Evolutionary conservation across 768 basidiomycete species (phyloP), one percentile per base, ranked within the genome.

Genomic region (Macrolepiota dolichaula): DNA sequence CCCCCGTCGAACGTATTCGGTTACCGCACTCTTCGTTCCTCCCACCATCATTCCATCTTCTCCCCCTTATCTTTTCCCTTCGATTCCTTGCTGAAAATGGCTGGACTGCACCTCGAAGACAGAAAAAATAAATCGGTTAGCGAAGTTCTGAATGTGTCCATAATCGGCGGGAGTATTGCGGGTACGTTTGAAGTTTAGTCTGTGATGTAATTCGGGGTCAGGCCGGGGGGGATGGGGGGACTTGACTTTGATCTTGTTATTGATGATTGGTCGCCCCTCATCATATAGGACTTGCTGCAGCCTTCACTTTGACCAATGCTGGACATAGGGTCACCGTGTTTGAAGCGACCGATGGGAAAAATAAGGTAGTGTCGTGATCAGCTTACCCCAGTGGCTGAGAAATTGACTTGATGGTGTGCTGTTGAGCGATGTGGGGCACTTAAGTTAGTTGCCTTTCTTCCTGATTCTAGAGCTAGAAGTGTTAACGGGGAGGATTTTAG

Each of bases 321-420:
- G 87, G 87, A 5, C 87, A 89, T 71, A 72, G 75, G 35, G 86
- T 87, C n/a, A 72, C 79, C 1, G 78, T 89, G 2, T 69, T 88
- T 22, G 87, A 88, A 67, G 73, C 77, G 61, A 71, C 69, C 17
- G 74, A 76, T 58, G 79, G 78, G 15, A 73, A 73, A n/a, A 69
- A 74, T n/a, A 72, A 68, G 65, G 79, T 79, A 65, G 77, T 67
- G 51, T 51, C 29, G 38, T 52, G 40, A 51, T 60, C 44, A 17
- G 15, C 27, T n/a, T 40, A 55, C 54, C 13, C 27, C 17, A 25
- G 22, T n/a, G 77, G 80, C 49, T 72, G 78, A 56, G 75, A 84
- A 59, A 70, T 85, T 53, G 64, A 66, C n/a, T 7, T 50, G 29
- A n/a, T 36, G n/a, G 24, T 22, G 7, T 22, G 2, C 19, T 57